Conservation (phyloP, 2,329 filamentous ascomycete species). For the Blastomyces silverae region DNA sequence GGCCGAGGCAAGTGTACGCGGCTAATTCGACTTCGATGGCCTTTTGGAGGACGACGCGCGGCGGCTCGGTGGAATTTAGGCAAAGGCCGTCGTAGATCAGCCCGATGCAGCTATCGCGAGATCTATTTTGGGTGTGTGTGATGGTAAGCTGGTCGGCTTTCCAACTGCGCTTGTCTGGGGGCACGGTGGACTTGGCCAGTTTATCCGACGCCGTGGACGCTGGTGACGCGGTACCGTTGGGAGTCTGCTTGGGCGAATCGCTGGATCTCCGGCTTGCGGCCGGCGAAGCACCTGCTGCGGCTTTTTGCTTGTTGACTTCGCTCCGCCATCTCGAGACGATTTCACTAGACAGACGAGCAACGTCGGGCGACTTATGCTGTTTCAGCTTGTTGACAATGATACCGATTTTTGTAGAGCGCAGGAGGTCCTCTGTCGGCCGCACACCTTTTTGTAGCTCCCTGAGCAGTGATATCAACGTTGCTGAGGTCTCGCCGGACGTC, state of each 20-base stretch:
- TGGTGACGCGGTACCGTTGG: conserved; percentile 52
- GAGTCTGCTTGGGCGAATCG: conserved; percentile 40
- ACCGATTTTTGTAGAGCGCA: conserved; percentile 86
- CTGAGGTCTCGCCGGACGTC: conserved; percentile 63
- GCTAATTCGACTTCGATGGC: conserved; percentile 70
- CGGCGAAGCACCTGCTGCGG: conserved; percentile 30
- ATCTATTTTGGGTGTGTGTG: conserved; percentile 64
- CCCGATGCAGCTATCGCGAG: conserved; percentile 78
- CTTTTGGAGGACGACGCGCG: conserved; percentile 60
- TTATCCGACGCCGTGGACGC: conserved; percentile 40
- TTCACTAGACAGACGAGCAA: conserved; percentile 68
- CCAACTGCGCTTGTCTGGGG: conserved; percentile 71
- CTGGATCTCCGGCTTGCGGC: conserved; percentile 37
- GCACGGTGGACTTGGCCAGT: conserved; percentile 49
- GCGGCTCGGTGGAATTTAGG: conserved; percentile 53
- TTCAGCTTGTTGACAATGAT: conserved; percentile 83
- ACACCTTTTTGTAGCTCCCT: conserved; percentile 73
- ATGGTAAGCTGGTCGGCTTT: conserved; percentile 73
- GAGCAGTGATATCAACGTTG: conserved; percentile 66
- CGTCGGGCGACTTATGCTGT: conserved; percentile 64
- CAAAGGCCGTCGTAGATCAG: conserved; percentile 91
- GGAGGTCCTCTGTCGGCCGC: conserved; percentile 76
- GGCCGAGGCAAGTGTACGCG: conserved; percentile 62
- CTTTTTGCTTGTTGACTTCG: conserved; percentile 46
- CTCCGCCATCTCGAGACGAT: conserved; percentile 65